Base-by-base conservation (phyloP, 2,329 filamentous ascomycete genomes). In the Penicillium glabrum region DNA sequence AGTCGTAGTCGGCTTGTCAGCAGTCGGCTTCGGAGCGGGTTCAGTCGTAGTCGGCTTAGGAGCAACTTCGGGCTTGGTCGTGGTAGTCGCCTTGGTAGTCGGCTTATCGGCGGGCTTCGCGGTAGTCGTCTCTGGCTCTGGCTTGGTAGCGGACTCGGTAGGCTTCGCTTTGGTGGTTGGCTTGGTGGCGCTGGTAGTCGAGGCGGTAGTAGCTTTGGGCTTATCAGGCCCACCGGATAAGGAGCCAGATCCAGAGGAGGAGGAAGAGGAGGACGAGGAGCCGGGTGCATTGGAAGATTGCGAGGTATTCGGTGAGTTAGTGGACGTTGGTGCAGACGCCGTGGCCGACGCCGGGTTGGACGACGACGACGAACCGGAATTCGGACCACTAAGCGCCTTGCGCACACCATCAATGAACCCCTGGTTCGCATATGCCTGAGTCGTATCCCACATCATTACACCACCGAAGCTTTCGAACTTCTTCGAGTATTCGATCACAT, bases 381-480 rank as follows among this genome's bases (percentile, higher is more conserved):
- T 81, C 82, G 2, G 51, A 65, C 60, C 58, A 61, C 54, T 81
- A 66, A 54, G 73, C 68, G 33, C 66, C 55, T 62, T 72, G 69
- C 53, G 53, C 4, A 86, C 72, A 37, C 75, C 68, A 26, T 73
- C 70, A 53, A 88, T 72, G 68, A 86, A 87, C 1, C 83, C 85
- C 2, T 62, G 33, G 70, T 88, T 88, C n/a, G 74, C 72, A 60
- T 81, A 86, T 2, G 83, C 78, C 74, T 87, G 85, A 29, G 78
- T 83, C 72, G 83, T 83, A 70, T 89, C 87, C 87, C 86, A 89
- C 75, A 88, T 79, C 86, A 89, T 88, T 27, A 86, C 80, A 29
- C 87, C 87, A 8, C 86, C 86, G 64, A 89, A 89, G 70, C 80
- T 87, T 3, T 75, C 70, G 66, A 82, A 89, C 41, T 73, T 69